Base-by-base conservation (phyloP, 805 yeast species). In the Spathaspora gorwiae region DNA sequence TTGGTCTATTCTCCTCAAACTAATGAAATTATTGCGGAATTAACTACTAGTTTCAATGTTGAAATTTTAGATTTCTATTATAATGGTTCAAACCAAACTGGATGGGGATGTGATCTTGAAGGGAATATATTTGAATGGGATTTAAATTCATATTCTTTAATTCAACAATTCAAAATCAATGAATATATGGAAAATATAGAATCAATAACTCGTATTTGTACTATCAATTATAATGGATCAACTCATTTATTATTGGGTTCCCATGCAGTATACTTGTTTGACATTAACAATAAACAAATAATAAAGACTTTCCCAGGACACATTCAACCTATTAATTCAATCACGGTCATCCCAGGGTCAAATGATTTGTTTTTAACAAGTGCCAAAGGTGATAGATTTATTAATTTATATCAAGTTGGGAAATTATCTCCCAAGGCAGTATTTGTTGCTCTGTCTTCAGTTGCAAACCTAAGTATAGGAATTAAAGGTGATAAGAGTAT, bases 371-470 rank as follows among this genome's bases (percentile, higher is more conserved):
- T 89, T 54, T 62, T 87, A 37, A 83, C 94, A 1, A 76, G 84
- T 42, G 95, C 97, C 1, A 70, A 70, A 32, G 83, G 83, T 48
- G 98, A 90, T 62, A 76, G 97, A 53, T 89, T 87, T 61, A 74
- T 90, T 52, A 88, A 88, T 60, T 68, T 86, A 33, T 83, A 84
- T 57, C 76, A 84, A 9, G 45, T 80, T 2, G 64, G 70, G 30
- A 64, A 68, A 39, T 57, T 65, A 27, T 57, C 79, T 3, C 26
- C 37, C 13, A 64, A 66, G 24, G 63, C 73, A 7, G 86, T 90
- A 2, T 76, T 88, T 46, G 90, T 86, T 12, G 73, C 90, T 3
- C 85, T 84, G 50, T 72, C 88, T 12, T 78, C 85, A 41, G 80
- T 87, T 11, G 46, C 60, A 1, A 63, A 67, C 7, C 58, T 85